phyloP scores from a whole-genome alignment of 768 basidiomycete genomes.

The Tricholoma terreum region DNA sequence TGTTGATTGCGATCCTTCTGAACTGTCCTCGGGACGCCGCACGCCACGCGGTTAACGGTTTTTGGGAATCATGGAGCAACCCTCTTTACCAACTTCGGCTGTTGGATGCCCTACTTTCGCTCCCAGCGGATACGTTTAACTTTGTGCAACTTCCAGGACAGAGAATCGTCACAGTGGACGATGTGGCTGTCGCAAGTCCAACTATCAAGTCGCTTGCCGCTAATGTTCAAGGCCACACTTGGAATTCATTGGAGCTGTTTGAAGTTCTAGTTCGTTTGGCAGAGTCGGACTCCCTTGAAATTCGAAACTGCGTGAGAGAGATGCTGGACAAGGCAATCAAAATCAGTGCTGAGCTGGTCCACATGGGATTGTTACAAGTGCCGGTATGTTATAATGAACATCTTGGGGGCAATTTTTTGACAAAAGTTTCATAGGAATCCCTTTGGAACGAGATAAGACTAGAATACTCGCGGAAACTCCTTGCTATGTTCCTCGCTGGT shows the following conservation, averaged over 20 bases:
- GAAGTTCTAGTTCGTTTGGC: slow-evolving; percentile 82
- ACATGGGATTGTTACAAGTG: slow-evolving; percentile 90
- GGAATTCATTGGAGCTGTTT: slow-evolving; percentile 93
- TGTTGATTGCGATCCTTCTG: slow-evolving; percentile 83
- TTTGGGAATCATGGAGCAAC: slow-evolving; percentile 86
- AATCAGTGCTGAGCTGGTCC: slow-evolving; percentile 89
- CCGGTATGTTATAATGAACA: slow-evolving; percentile 53
- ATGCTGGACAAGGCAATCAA: slow-evolving; percentile 93
- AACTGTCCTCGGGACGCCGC: slow-evolving; percentile 76
- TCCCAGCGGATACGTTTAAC: slow-evolving; percentile 89
- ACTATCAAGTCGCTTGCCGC: slow-evolving; percentile 91
- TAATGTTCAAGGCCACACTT: slow-evolving; percentile 88
- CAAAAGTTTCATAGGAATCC: slow-evolving; percentile 50
- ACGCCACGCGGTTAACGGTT: slow-evolving; percentile 78
- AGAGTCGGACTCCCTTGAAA: slow-evolving; percentile 66
- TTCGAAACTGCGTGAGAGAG: slow-evolving; percentile 76
- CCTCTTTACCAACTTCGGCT: slow-evolving; percentile 82
- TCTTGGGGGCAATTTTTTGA: slow-evolving; percentile 3
- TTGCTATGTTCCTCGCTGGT: slow-evolving; percentile 87
- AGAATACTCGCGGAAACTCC: slow-evolving; percentile 82
- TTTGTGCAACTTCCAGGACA: slow-evolving; percentile 85
- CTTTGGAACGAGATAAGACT: slow-evolving; percentile 84
- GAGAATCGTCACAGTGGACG: slow-evolving; percentile 84
- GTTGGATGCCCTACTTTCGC: slow-evolving; percentile 82
- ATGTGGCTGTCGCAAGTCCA: slow-evolving; percentile 79